A percentile compares a stretch with the other conserved stretches of the same genome.
These are phyloP conservation scores for Chenopodium berlandieri DNA, from an alignment of 148 eudicot species.

Conservation along the genomic window DNA sequence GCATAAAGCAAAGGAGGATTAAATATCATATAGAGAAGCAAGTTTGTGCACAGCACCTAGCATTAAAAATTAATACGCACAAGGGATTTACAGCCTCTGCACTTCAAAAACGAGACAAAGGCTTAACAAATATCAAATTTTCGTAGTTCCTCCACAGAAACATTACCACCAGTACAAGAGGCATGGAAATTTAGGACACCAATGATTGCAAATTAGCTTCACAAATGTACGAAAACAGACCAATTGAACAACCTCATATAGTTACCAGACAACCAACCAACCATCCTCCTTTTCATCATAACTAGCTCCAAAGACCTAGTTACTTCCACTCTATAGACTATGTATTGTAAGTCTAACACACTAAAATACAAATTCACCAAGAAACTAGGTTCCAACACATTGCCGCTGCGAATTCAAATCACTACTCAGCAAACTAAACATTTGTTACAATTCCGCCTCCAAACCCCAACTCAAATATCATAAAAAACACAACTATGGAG, in stretches of 20 bases:
- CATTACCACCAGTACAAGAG: not conserved
- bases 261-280: not conserved
- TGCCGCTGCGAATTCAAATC: not conserved
- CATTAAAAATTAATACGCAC: not conserved
- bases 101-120: not conserved
- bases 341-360: not conserved
- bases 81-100: not conserved
- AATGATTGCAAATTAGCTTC: not conserved
- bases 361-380: not conserved
- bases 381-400: slow-evolving; percentile 4
- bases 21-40: not conserved
- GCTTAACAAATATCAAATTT: too few relatives aligned
- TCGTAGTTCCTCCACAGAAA: not conserved
- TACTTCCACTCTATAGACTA: not conserved
- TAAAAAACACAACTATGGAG: not conserved
- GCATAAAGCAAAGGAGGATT: not conserved
- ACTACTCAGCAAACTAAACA: not conserved
- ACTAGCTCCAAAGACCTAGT: not conserved
- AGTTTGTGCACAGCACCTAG: not conserved
- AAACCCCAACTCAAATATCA: not conserved
- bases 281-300: not conserved
- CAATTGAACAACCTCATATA: not conserved
- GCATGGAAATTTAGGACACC: not conserved
- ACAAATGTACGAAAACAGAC: not conserved
- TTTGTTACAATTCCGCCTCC: not conserved